Evolutionary conservation across 177 flowering plant genomes (phyloP).

Genomic region (Telopea speciosissima): DNA sequence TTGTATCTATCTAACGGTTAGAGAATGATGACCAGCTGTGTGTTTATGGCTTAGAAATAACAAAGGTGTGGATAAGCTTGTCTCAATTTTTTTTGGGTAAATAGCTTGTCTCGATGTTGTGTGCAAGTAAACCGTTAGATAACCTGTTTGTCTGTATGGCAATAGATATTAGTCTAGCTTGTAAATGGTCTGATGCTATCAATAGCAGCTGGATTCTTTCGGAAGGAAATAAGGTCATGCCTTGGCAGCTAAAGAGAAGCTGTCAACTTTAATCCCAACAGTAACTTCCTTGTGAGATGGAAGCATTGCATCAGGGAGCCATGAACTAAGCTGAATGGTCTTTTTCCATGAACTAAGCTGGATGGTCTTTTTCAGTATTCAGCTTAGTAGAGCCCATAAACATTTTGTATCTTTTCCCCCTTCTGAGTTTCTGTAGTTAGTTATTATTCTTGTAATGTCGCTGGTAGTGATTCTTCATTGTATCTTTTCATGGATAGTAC

Average conservation of each 20-base stretch:
- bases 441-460: not conserved
- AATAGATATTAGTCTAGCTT: slow-evolving; percentile 14
- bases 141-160: no score
- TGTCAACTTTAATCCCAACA: slow-evolving; percentile 2
- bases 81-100: no score
- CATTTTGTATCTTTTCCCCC: not conserved
- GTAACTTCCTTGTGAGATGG: slow-evolving; percentile 4
- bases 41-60: no score
- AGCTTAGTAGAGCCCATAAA: slow-evolving; percentile 21
- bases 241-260: slow-evolving; percentile 8
- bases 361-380: slow-evolving; percentile 26
- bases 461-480: not conserved
- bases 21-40: no score
- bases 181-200: slow-evolving; percentile 17
- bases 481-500: no score
- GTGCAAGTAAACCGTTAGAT: no score
- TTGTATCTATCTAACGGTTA: no score
- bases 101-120: no score
- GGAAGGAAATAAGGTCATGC: slow-evolving; percentile 8
- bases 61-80: no score
- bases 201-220: slow-evolving; percentile 21
- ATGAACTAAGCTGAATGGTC: slow-evolving; percentile 21
- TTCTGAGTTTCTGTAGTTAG: not conserved
- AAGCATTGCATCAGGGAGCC: slow-evolving; percentile 8
- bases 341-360: no score